A percentile compares a stretch with the other conserved stretches of the same genome.
These are phyloP conservation scores for Penicillium bovifimosum DNA, from an alignment of 495 filamentous ascomycete genomes.

Conservation along the genomic window DNA sequence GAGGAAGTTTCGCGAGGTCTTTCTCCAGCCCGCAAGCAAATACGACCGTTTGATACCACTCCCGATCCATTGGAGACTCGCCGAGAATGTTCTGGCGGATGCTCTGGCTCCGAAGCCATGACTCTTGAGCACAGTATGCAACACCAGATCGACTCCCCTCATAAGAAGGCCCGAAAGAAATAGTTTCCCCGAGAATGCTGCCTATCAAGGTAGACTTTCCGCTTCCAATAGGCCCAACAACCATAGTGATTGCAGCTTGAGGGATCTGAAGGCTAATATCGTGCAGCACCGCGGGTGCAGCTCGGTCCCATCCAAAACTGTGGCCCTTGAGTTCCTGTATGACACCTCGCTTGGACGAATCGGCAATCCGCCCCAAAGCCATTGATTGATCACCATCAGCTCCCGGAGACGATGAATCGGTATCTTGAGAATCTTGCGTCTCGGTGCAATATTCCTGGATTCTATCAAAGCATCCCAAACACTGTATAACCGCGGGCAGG, in stretches of 20 bases:
- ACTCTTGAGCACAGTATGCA: constrained; percentile 69
- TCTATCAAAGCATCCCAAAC: constrained; percentile 24
- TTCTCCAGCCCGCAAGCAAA: constrained; percentile 53
- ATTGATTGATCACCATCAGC: neutral
- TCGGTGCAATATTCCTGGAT: constrained; percentile 22
- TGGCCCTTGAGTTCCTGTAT: neutral
- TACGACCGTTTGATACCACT: constrained; percentile 48
- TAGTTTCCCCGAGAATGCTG: constrained; percentile 18
- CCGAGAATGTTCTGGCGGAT: constrained; percentile 75
- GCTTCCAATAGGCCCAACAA: constrained; percentile 20
- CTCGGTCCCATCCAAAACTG: neutral
- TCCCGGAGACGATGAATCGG: neutral
- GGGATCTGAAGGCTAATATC: neutral
- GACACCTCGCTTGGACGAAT: neutral
- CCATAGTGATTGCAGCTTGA: neutral
- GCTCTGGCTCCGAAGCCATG: constrained; percentile 78
- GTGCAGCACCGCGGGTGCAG: neutral
- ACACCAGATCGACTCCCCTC: no score
- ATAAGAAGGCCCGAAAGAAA: no score
- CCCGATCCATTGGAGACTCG: constrained; percentile 54
- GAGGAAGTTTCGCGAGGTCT: constrained; percentile 54
- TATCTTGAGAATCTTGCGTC: neutral
- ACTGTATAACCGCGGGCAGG: constrained; percentile 16
- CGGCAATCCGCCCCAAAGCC: neutral
- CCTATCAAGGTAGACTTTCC: constrained; percentile 25